Evolutionary conservation across 805 yeast species (phyloP), one percentile per base, ranked within the genome.

Genomic region (Suhomyces vadensis): DNA sequence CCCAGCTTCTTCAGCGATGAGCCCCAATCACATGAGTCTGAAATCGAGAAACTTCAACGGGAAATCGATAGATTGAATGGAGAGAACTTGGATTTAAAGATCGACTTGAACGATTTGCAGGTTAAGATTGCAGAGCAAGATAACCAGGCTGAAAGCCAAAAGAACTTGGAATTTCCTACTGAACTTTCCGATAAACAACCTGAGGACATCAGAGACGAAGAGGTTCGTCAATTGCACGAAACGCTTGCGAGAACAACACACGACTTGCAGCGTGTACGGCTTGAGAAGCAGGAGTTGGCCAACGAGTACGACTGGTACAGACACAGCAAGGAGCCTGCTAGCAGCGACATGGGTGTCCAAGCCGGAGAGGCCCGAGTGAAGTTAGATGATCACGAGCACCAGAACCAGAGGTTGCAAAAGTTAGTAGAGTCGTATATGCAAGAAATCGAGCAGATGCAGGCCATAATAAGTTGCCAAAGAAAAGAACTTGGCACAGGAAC

Each of bases 11-110:
- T 37, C 16, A 39, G 43, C 16, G 36, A 26, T 1, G 13, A 31
- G 4, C 20, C 19, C 3, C 41, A 41, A 5, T 22, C 19, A 13
- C 35, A 26, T 8, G 39, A 11, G 29, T 41, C 23, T 35, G 44
- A 22, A 25, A 33, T 25, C 24, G 24, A 35, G 11, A 24, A 20
- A 13, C 33, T 47, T 19, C 37, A 33, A 21, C 13, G 16, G 10
- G 44, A 50, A 31, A 40, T 52, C 14, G 49, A 52, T 6, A 47
- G 35, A 39, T 44, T 44, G 43, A 48, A 42, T 29, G 47, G 38
- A 24, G 53, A 56, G 38, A 54, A 51, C 14, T 47, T 46, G 25
- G 60, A 52, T 11, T 43, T 56, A 31, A 42, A 36, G 36, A 54
- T 50, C 26, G 56, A 55, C 31, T 31, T 54, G 37, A 41, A 47